Conservation (phyloP, 805 yeast genomes). For the Saccharomycodes ludwigii region DNA sequence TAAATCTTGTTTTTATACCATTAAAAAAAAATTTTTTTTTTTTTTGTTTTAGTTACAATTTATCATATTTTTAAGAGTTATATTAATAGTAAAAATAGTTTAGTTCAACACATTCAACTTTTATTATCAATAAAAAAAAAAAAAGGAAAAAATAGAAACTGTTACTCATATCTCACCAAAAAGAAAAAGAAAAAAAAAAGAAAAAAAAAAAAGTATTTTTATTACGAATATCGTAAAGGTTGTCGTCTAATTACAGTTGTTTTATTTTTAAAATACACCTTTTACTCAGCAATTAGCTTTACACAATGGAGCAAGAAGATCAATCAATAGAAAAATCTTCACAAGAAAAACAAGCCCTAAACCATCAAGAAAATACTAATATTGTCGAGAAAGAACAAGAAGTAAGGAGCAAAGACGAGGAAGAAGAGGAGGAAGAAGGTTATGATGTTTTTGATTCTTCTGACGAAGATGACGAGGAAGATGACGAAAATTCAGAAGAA, state of each 20-base stretch:
- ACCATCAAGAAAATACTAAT: constrained; percentile 5
- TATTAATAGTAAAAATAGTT: not conserved
- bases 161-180: no score
- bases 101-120: not conserved
- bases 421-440: constrained; percentile 30
- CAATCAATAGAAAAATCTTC: no score
- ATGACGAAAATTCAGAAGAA: constrained; percentile 78
- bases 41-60: not conserved
- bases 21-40: not conserved
- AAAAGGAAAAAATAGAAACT: not conserved
- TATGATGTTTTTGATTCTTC: constrained; percentile 57
- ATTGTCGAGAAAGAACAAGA: constrained; percentile 6
- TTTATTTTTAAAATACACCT: not conserved
- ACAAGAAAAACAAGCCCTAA: constrained; percentile 1
- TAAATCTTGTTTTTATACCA: no score
- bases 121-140: not conserved
- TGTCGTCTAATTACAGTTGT: not conserved
- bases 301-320: not conserved
- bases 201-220: not conserved
- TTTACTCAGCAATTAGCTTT: no score
- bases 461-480: constrained; percentile 78
- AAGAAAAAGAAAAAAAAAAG: not conserved
- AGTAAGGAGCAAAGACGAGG: constrained; percentile 10
- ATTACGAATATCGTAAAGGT: not conserved
- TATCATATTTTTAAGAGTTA: not conserved